Evolutionary conservation across 306 rosid species (phyloP), one percentile per base, ranked within the genome.

Genomic region (Amphicarpaea edgeworthii): DNA sequence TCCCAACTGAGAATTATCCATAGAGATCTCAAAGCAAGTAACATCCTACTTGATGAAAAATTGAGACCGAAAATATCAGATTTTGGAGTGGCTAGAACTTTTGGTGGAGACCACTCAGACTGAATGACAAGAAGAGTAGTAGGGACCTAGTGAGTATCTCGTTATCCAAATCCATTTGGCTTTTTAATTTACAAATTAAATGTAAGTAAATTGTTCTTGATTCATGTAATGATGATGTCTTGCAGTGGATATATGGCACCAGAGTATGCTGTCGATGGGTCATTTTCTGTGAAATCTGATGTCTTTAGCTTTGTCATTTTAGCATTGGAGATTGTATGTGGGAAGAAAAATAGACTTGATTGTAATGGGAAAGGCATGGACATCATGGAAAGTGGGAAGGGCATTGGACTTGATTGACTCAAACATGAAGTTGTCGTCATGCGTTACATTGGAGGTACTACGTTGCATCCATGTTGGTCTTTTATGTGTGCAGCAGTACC

Each of bases 161-260:
- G 3, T 61, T 0, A 16, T 37, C 32, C 8, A 7, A 0, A 10
- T 12, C 24, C 14, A 45, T 0, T 5, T n/a, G 43, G 5, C 17
- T 4, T 0, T 9, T 17, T n/a, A n/a, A n/a, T n/a, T 37, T 5
- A 16, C 3, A 16, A 2, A 4, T n/a, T n/a, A n/a, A n/a, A n/a
- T n/a, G n/a, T 12, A 21, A 32, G 0, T 32, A 1, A 58, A 34
- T 32, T 15, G 47, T 59, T 6, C 2, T 32, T 51, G 0, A 10
- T 55, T 1, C 19, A 26, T 58, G 3, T 12, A 54, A 53, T 65
- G 50, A 53, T 65, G 50, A 3, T 28, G 12, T 24, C 34, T 8
- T 79, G 59, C 63, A 62, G 76, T 32, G 86, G 88, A 0, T 87
- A 86, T 6, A 87, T 86, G 90, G 90, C 86, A 15, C 87, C 90